A percentile compares a stretch with the other conserved stretches of the same genome.
Evolutionary conservation across 1,284 basidiomycete species (phyloP).

Genomic region (Cryptococcus sp.): DNA sequence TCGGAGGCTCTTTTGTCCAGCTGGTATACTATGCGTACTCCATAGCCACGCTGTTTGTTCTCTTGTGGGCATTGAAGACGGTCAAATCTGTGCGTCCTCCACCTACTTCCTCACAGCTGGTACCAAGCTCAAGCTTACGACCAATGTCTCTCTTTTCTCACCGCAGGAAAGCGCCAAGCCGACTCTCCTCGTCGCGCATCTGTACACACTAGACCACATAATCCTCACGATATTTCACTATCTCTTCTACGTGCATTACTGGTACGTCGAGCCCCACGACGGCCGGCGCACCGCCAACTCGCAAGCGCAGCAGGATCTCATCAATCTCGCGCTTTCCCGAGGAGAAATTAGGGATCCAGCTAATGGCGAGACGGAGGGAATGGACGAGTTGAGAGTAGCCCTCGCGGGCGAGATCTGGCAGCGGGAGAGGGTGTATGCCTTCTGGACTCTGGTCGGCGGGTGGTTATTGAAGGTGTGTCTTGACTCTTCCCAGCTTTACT

Average conservation of each 20-base stretch:
- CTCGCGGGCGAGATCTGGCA: conserved; percentile 85
- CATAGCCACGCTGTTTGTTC: conserved; percentile 73
- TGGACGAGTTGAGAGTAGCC: conserved; percentile 63
- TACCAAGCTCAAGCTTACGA: background rate
- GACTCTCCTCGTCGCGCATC: conserved; percentile 85
- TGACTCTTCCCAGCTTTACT: no score
- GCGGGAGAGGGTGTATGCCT: conserved; percentile 79
- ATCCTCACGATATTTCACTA: conserved; percentile 90
- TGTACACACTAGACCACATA: conserved; percentile 89
- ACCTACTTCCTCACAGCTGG: background rate
- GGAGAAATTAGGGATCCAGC: conserved; percentile 48
- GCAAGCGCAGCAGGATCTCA: conserved; percentile 79
- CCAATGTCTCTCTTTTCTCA: background rate
- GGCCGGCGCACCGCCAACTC: conserved; percentile 77
- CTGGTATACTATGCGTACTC: conserved; percentile 92
- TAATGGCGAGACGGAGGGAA: conserved; percentile 57
- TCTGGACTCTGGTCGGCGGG: conserved; percentile 70
- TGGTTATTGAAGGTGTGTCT: conserved; percentile 83
- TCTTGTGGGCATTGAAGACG: conserved; percentile 84
- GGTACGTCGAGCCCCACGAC: conserved; percentile 87
- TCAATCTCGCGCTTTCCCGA: conserved; percentile 54
- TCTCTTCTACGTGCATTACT: conserved; percentile 87
- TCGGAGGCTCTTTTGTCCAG: conserved; percentile 86
- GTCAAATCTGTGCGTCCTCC: conserved; percentile 69
- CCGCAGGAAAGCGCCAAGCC: conserved; percentile 79